Evolutionary conservation across 768 basidiomycete genomes (phyloP).

Genomic region (Lactifluus echinatus): DNA sequence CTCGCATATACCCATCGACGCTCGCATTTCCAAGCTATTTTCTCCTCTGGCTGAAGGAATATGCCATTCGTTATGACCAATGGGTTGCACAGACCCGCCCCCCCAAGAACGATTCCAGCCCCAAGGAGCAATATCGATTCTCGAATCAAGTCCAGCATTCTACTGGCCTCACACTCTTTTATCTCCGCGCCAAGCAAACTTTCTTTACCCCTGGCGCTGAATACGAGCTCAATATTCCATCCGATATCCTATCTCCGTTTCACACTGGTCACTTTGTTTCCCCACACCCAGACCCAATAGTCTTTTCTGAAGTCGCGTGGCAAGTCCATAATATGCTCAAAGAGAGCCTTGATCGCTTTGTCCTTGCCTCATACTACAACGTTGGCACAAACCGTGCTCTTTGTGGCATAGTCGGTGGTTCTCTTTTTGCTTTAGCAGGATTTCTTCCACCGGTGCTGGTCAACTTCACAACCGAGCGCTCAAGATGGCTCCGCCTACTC

Average conservation of each 20-base stretch:
- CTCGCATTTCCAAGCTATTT: constrained; percentile 47
- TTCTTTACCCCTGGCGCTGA: constrained; percentile 66
- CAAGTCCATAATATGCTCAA: constrained; percentile 53
- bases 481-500: constrained; percentile 49
- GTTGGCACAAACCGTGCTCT: constrained; percentile 63
- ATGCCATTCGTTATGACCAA: constrained; percentile 40
- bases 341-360: constrained; percentile 56
- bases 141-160: constrained; percentile 22
- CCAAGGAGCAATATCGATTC: constrained; percentile 15
- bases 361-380: constrained; percentile 57
- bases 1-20: constrained; percentile 1
- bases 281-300: constrained; percentile 53
- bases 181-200: constrained; percentile 69
- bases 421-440: constrained; percentile 39
- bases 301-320: constrained; percentile 51
- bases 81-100: constrained; percentile 29
- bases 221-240: constrained; percentile 66
- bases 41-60: constrained; percentile 74
- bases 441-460: constrained; percentile 29
- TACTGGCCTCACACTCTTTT: constrained; percentile 57
- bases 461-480: constrained; percentile 38
- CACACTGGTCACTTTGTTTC: constrained; percentile 38
- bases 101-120: constrained; percentile 3
- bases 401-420: constrained; percentile 61
- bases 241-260: constrained; percentile 47